A percentile compares a stretch with the other conserved stretches of the same genome.
Evolutionary conservation across 148 eudicot genomes (phyloP).

Genomic region (Amaranthus palmeri): DNA sequence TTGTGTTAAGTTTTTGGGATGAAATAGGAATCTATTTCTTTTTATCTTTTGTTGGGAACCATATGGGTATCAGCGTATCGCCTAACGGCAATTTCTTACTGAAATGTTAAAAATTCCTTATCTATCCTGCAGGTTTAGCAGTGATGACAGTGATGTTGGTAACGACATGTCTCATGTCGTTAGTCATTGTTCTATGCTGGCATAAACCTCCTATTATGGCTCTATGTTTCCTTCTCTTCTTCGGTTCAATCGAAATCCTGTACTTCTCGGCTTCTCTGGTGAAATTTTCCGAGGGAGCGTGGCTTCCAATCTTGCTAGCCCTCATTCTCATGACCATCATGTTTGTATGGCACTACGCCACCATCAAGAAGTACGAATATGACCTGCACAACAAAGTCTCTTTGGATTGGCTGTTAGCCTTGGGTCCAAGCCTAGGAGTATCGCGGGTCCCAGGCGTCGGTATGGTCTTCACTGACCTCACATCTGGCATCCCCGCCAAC

Average conservation of each 20-base stretch:
- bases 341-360: slow-evolving; percentile 90
- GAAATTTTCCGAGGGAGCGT: slow-evolving; percentile 84
- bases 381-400: slow-evolving; percentile 96
- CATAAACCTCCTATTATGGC: slow-evolving; percentile 74
- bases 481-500: slow-evolving; percentile 84
- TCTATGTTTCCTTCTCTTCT: slow-evolving; percentile 65
- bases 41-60: no score
- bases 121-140: slow-evolving; percentile 64
- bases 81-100: no score
- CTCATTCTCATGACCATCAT: slow-evolving; percentile 77
- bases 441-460: slow-evolving; percentile 89
- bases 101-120: background rate
- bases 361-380: slow-evolving; percentile 76
- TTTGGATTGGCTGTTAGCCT: slow-evolving; percentile 75
- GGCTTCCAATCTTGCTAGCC: slow-evolving; percentile 89
- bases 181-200: slow-evolving; percentile 87
- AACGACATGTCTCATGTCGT: slow-evolving; percentile 84
- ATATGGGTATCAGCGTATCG: no score
- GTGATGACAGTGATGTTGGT: slow-evolving; percentile 95
- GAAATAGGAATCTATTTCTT: background rate
- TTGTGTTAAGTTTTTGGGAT: background rate
- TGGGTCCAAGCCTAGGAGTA: slow-evolving; percentile 85
- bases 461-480: slow-evolving; percentile 75
- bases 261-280: slow-evolving; percentile 91
- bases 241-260: slow-evolving; percentile 78